Evolutionary conservation across 2,329 filamentous ascomycete species (phyloP), one percentile per base, ranked within the genome.

Genomic region (Colletotrichum musae): DNA sequence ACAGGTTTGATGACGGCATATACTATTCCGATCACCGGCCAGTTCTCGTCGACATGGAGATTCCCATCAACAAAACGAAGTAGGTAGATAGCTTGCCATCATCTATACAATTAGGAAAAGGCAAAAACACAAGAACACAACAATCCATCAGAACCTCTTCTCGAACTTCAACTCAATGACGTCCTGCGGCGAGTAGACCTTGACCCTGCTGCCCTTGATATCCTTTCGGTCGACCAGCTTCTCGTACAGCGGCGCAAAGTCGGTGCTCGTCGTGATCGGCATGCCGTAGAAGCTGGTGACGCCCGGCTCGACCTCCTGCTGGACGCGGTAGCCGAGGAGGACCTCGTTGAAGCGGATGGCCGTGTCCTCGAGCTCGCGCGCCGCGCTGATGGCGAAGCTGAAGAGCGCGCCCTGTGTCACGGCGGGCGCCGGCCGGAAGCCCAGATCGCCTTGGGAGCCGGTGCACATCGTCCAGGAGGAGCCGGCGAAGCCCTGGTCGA

Each of bases 1-100:
- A 92, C 75, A 78, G 77, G 32, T 91, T 91, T 73, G 89, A 93
- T 53, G 88, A 92, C 75, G 84, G 83, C 3, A 79, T 92, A 10
- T 90, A 84, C 72, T 80, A 86, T 47, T 92, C 89, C 64, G 91
- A 93, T 74, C 91, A 93, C 76, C 81, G 89, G 67, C 85, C 89
- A 45, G 89, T 92, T 21, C 85, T 92, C 58, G 86, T 86, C n/a
- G 91, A 93, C 77, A 66, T 90, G 56, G 76, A 83, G 45, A 75
- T 87, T 18, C 15, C 28, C 0, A 3, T 39, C 26, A 28, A 45
- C 32, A 50, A 50, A 4, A n/a, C 15, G 9, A 7, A 18, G 45
- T 47, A 6, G 5, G 2, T 36, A 36, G 32, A 36, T 10, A 36
- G 2, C 9, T 10, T 36, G 7, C 7, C 32, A 36, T 36, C 2